Conservation (phyloP, 768 basidiomycete species). For the Lactifluus echinatus region DNA sequence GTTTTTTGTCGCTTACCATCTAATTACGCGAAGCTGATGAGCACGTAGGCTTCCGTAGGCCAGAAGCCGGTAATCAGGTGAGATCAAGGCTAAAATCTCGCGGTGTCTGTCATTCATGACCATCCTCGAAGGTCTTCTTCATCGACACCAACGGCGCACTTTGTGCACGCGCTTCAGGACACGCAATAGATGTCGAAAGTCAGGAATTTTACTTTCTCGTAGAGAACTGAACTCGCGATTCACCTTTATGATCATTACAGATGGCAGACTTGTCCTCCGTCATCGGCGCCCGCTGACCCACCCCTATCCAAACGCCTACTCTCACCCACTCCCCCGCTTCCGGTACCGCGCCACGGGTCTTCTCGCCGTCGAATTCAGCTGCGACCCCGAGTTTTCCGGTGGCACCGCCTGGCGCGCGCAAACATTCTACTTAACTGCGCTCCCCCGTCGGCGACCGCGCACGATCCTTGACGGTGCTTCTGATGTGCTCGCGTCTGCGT, state of each 20-base stretch:
- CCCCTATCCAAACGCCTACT: conserved; percentile 71
- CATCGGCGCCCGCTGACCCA: conserved; percentile 68
- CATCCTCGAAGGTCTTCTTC: conserved; percentile 59
- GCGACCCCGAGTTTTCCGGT: conserved; percentile 49
- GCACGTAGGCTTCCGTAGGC: conserved; percentile 51
- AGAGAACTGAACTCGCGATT: too few relatives aligned
- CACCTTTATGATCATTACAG: too few relatives aligned
- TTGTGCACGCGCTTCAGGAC: conserved; percentile 71
- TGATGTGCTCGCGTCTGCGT: conserved; percentile 50
- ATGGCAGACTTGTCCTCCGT: conserved; percentile 58
- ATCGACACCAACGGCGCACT: conserved; percentile 69
- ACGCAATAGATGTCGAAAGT: conserved; percentile 78
- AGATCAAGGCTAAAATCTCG: conserved; percentile 7
- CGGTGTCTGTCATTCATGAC: not conserved
- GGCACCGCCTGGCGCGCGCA: conserved; percentile 49
- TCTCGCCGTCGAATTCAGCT: conserved; percentile 50
- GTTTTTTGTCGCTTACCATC: not conserved
- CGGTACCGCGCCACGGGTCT: conserved; percentile 48
- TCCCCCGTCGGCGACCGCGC: conserved; percentile 61
- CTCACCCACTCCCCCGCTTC: conserved; percentile 71
- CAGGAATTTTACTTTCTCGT: too few relatives aligned
- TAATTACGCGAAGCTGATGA: not conserved
- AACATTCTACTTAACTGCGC: conserved; percentile 52
- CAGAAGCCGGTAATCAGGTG: conserved; percentile 69
- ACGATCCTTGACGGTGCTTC: conserved; percentile 66